Evolutionary conservation across 2,329 filamentous ascomycete genomes (phyloP), one percentile per base, ranked within the genome.

Genomic region (Epichloe amarillans): DNA sequence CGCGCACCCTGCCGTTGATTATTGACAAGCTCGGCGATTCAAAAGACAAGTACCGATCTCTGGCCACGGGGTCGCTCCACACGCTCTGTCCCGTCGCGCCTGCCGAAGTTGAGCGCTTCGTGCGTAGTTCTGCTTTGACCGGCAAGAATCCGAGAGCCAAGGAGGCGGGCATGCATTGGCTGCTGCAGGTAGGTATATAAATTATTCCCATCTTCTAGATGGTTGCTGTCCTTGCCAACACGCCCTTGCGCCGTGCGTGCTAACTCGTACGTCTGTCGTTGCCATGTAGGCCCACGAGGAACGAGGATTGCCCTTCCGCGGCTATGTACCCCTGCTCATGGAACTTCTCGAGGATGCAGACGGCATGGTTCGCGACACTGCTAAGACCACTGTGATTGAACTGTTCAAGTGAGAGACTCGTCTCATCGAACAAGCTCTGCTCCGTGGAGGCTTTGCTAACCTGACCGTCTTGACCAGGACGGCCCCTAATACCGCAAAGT

Each of bases 281-380:
- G 5, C 33, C 35, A 17, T 62, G 4, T 37, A 88, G 78, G 94
- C 91, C 83, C 86, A 93, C 64, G 79, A 83, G 62, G 84, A 88
- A 50, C 79, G 89, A 52, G 82, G 80, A 39, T 72, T 96, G 56
- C 82, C 83, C 38, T 96, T 96, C 69, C 84, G 88, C 55, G 73
- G 72, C 60, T 95, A 94, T 64, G 89, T 95, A 2, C 84, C 87
- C 3, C 76, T 78, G 11, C 75, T 96, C 40, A 91, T 96, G 70
- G 84, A 88, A 50, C 78, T 93, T 57, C 76, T 96, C 41, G 91
- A 96, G 68, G 90, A 96, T 65, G 86, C 89, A 10, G 91, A 95
- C 64, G 84, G 86, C 47, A 83, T 82, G 67, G 89, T 96, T 56
- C 82, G 91, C 64, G 89, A 95, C 61, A 78, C 80, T 38, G 88